phyloP scores from a whole-genome alignment of 257 asterid species.

The Solanum virginianum region DNA sequence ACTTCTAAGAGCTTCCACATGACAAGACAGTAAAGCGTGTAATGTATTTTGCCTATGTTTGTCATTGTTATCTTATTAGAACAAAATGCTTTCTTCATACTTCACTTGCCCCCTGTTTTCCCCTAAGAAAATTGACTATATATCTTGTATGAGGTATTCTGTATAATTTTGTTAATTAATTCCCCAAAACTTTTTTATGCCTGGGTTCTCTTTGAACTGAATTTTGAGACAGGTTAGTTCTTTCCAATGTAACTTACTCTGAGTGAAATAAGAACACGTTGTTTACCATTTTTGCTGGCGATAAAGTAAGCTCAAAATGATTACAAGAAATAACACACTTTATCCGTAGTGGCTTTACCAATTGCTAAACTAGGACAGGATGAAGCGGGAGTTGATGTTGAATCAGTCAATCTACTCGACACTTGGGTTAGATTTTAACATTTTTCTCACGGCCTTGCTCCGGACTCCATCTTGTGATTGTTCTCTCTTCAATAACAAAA shows the following conservation, averaged over 20 bases:
- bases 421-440: background rate
- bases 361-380: background rate
- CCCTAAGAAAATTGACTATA: background rate
- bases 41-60: background rate
- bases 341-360: background rate
- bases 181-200: background rate
- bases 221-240: background rate
- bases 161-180: background rate
- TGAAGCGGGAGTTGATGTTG: background rate
- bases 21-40: background rate
- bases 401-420: background rate
- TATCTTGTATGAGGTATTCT: background rate
- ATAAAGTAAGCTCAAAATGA: background rate
- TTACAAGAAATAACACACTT: background rate
- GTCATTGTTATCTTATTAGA: background rate
- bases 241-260: background rate
- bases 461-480: slow-evolving; percentile 59
- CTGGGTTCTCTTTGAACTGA: background rate
- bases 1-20: slow-evolving; percentile 26
- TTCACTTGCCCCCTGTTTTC: background rate
- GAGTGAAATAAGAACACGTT: background rate
- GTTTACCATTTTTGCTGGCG: background rate
- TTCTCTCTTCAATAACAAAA: slow-evolving; percentile 44
- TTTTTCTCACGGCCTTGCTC: slow-evolving; percentile 38
- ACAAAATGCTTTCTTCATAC: background rate